Evolutionary conservation across 2,329 filamentous ascomycete species (phyloP).

Genomic region (Sporothrix schenckii): DNA sequence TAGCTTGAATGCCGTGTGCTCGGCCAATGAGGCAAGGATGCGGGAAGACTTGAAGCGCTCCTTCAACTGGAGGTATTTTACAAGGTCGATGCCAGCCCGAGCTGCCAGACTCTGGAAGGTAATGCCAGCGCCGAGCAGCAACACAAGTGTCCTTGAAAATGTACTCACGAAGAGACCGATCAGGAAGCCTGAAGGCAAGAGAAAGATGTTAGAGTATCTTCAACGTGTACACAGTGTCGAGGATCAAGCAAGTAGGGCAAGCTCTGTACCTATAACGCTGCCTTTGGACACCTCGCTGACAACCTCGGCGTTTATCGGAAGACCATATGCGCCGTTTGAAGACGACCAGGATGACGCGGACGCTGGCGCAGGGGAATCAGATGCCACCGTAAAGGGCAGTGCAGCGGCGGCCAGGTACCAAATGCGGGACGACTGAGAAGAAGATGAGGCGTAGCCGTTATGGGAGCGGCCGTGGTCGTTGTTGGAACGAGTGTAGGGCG

Average conservation of each 20-base stretch:
- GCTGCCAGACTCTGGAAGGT: slow-evolving; percentile 51
- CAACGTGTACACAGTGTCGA: neutral
- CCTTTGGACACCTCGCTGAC: slow-evolving; percentile 58
- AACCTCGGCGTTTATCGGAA: slow-evolving; percentile 41
- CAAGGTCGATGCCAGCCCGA: slow-evolving; percentile 49
- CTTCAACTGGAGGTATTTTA: slow-evolving; percentile 45
- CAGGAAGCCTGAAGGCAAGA: slow-evolving; percentile 55
- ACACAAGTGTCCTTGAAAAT: slow-evolving; percentile 70
- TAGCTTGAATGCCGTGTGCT: slow-evolving; percentile 66
- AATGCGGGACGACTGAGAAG: slow-evolving; percentile 1
- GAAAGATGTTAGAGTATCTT: neutral
- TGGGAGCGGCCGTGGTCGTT: slow-evolving; percentile 15
- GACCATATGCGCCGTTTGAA: slow-evolving; percentile 5
- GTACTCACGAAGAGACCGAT: slow-evolving; percentile 66
- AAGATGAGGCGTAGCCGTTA: slow-evolving; percentile 24
- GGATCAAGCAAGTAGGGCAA: neutral
- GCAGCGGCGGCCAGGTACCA: slow-evolving; percentile 32
- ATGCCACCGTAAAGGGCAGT: slow-evolving; percentile 25
- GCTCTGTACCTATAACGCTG: slow-evolving; percentile 53
- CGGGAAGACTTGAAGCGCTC: slow-evolving; percentile 46
- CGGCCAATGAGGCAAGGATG: slow-evolving; percentile 55
- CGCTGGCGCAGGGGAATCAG: slow-evolving; percentile 3
- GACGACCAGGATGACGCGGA: slow-evolving; percentile 11
- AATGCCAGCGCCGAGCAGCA: slow-evolving; percentile 67
- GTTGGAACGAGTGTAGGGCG: neutral